Evolutionary conservation across 495 filamentous ascomycete species (phyloP).

Genomic region (Talaromyces trachyspermus): DNA sequence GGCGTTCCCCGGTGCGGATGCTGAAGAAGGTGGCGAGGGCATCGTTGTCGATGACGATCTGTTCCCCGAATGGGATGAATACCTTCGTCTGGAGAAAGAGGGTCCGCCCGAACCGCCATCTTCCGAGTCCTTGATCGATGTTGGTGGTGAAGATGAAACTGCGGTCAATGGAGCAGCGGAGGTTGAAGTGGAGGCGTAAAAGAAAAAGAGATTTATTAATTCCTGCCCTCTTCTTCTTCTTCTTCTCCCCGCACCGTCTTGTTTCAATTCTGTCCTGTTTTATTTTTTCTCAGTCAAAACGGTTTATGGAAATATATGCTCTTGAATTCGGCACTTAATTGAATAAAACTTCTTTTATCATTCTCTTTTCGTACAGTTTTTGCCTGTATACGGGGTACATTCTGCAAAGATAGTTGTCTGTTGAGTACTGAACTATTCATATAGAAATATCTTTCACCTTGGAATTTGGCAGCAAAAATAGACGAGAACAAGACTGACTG

Average conservation of each 20-base stretch:
- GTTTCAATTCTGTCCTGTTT: not conserved
- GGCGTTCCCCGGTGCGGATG: conserved; percentile 70
- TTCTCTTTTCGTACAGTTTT: too few species aligned
- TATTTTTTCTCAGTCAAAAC: not conserved
- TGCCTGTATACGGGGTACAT: too few species aligned
- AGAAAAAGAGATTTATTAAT: conserved; percentile 11
- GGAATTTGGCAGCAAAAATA: too few species aligned
- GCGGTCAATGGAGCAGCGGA: conserved; percentile 30
- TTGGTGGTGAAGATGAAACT: conserved; percentile 29
- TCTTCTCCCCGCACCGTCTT: not conserved
- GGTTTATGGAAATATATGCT: conserved; percentile 5
- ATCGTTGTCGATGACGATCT: conserved; percentile 75
- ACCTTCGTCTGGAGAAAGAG: conserved; percentile 70
- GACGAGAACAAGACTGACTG: too few species aligned
- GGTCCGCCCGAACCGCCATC: conserved; percentile 39
- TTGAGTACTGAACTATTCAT: too few species aligned
- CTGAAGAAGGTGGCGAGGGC: too few species aligned
- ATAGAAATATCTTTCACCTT: too few species aligned
- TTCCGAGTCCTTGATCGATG: conserved; percentile 42
- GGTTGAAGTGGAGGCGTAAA: conserved; percentile 20
- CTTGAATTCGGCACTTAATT: not conserved
- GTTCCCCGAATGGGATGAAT: conserved; percentile 95
- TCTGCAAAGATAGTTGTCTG: too few species aligned
- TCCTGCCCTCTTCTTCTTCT: not conserved
- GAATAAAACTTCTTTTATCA: not conserved